phyloP scores from a whole-genome alignment of 129 eudicot genomes.

The Escallonia rubra region DNA sequence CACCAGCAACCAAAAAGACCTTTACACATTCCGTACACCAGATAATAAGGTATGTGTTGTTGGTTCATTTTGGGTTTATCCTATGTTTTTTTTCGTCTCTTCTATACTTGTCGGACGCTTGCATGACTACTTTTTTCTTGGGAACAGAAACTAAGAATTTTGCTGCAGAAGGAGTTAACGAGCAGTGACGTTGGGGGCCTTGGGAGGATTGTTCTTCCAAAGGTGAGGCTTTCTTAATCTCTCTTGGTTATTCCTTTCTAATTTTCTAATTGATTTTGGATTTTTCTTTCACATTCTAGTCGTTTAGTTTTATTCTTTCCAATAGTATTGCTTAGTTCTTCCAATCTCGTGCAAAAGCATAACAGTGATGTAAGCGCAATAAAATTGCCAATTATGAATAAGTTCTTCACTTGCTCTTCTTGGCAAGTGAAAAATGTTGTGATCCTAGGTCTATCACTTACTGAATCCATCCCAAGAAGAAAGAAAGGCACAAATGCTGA shows the following conservation, averaged over 20 bases:
- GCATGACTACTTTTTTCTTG: background rate
- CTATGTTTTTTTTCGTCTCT: background rate
- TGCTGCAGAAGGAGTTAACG: slow-evolving; percentile 7
- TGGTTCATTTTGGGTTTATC: background rate
- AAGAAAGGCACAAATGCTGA: background rate
- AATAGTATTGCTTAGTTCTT: background rate
- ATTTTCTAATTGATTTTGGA: background rate
- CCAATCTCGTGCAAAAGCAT: too few relatives aligned
- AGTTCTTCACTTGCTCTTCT: background rate
- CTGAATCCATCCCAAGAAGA: background rate
- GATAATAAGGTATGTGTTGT: background rate
- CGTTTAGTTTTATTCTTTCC: background rate
- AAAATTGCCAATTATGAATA: background rate
- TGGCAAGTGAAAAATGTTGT: background rate
- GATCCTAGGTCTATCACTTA: background rate
- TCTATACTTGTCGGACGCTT: background rate
- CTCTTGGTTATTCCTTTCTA: background rate
- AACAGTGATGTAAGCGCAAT: background rate
- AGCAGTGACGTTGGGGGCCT: slow-evolving; percentile 3
- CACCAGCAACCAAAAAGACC: background rate
- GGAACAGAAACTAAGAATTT: background rate
- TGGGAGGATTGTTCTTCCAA: slow-evolving; percentile 9
- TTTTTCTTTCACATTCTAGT: background rate
- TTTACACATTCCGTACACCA: slow-evolving; percentile 2
- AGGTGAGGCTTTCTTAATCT: slow-evolving; percentile 3